Percentiles rank a stretch among this genome's conserved stretches.
These are phyloP conservation scores for Primulina eburnea DNA, from an alignment of 257 asterid species.

Conservation along the genomic window DNA sequence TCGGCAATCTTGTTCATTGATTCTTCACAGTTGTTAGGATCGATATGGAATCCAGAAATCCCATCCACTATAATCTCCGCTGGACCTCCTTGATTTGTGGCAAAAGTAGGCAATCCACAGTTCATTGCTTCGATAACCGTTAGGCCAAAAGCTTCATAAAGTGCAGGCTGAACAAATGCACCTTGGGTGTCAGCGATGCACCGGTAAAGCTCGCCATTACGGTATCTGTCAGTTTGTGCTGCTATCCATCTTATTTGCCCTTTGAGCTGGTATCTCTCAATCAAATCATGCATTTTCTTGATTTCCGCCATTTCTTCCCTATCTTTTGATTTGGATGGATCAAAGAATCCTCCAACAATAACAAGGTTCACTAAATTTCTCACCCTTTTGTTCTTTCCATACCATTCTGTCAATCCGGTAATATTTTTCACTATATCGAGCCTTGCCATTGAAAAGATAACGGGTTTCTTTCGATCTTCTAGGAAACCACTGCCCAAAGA, in stretches of 20 bases:
- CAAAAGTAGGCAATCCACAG: conserved; percentile 84
- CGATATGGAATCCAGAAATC: conserved; percentile 74
- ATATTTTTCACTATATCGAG: conserved; percentile 76
- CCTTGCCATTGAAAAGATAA: conserved; percentile 85
- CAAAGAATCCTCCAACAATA: conserved; percentile 75
- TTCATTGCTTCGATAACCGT: conserved; percentile 90
- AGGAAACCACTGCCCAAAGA: conserved; percentile 62
- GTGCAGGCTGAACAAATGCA: conserved; percentile 83
- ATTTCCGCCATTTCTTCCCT: conserved; percentile 86
- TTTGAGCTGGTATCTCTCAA: conserved; percentile 58
- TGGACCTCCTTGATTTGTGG: conserved; percentile 91
- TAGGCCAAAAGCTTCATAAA: conserved; percentile 85
- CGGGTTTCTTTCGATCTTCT: conserved; percentile 64
- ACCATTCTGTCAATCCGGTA: conserved; percentile 82
- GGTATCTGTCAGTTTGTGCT: conserved; percentile 76
- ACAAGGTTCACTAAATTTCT: conserved; percentile 68
- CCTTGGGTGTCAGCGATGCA: conserved; percentile 81
- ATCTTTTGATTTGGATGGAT: conserved; percentile 76
- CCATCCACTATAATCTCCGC: conserved; percentile 84
- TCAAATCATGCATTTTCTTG: conserved; percentile 72
- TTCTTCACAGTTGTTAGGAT: conserved; percentile 65
- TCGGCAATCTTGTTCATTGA: conserved; percentile 63
- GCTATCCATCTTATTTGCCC: conserved; percentile 92
- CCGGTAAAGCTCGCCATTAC: conserved; percentile 75
- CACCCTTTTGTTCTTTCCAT: conserved; percentile 60